A percentile compares a stretch with the other conserved stretches of the same genome.
These are phyloP conservation scores for Penicillium sp. DNA, from an alignment of 2,329 filamentous ascomycete species.

Conservation along the genomic window DNA sequence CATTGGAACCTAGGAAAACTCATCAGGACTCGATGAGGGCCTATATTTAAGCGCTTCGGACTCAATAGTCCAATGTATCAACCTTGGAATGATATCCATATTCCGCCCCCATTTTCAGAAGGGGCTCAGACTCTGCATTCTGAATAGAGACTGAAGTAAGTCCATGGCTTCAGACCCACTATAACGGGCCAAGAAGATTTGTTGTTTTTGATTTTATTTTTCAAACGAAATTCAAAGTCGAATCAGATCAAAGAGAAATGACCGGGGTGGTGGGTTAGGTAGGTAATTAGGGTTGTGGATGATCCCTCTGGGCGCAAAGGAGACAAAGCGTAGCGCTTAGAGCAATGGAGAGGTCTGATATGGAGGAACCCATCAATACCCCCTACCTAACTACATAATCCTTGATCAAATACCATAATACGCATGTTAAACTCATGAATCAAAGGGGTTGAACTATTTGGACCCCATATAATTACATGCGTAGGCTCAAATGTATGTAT, in stretches of 20 bases:
- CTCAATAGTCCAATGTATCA: slow-evolving; percentile 21
- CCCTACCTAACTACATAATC: neutral
- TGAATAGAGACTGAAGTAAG: slow-evolving; percentile 15
- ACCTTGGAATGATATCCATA: slow-evolving; percentile 20
- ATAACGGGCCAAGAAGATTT: neutral
- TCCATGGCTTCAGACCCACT: slow-evolving; percentile 22
- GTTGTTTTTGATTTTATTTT: neutral
- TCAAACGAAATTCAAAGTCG: neutral
- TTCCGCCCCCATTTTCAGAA: slow-evolving; percentile 32
- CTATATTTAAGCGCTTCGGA: slow-evolving; percentile 41
- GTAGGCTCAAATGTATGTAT: neutral
- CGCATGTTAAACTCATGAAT: neutral
- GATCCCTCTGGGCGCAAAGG: slow-evolving; percentile 1
- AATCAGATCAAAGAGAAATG: neutral
- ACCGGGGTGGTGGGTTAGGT: neutral
- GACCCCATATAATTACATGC: neutral
- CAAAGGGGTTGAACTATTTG: neutral
- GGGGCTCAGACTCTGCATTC: slow-evolving; percentile 32
- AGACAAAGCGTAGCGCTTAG: slow-evolving; percentile 13
- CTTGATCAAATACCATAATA: neutral
- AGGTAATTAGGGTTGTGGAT: slow-evolving; percentile 4
- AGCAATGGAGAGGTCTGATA: neutral
- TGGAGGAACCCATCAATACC: neutral
- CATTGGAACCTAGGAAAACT: slow-evolving; percentile 24
- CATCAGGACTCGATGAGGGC: slow-evolving; percentile 31